phyloP scores from a whole-genome alignment of 1,284 basidiomycete species.

The Tilletia walkeri region DNA sequence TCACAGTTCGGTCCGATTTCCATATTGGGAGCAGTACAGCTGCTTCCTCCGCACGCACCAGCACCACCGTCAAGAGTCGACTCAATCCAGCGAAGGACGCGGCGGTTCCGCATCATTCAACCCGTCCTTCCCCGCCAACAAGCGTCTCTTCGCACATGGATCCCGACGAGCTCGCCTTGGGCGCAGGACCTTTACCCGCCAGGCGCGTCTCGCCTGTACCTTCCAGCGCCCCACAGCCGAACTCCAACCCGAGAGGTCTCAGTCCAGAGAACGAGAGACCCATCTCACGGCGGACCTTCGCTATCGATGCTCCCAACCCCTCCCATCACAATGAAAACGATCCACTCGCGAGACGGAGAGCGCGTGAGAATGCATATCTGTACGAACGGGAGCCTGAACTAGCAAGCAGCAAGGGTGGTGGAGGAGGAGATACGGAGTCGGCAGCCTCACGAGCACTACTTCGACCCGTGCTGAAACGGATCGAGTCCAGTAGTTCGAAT shows the following conservation, averaged over 20 bases:
- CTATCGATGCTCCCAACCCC: too few relatives aligned
- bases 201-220: too few relatives aligned
- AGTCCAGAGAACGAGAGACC: too few relatives aligned
- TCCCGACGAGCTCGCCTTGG: not conserved
- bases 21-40: not conserved
- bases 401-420: not conserved
- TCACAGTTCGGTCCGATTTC: not conserved
- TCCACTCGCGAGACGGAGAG: too few relatives aligned
- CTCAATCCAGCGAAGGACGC: not conserved
- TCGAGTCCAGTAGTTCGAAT: not conserved
- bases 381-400: too few relatives aligned
- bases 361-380: too few relatives aligned
- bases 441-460: not conserved
- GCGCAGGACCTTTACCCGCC: too few relatives aligned
- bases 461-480: not conserved
- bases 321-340: too few relatives aligned
- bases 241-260: too few relatives aligned
- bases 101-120: not conserved
- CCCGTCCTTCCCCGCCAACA: not conserved
- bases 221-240: too few relatives aligned
- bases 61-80: constrained; percentile 1
- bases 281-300: too few relatives aligned
- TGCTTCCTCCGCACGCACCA: not conserved
- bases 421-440: too few relatives aligned
- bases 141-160: not conserved